Conservation (phyloP, 805 yeast species). For the Zygosaccharomyces bailii region DNA sequence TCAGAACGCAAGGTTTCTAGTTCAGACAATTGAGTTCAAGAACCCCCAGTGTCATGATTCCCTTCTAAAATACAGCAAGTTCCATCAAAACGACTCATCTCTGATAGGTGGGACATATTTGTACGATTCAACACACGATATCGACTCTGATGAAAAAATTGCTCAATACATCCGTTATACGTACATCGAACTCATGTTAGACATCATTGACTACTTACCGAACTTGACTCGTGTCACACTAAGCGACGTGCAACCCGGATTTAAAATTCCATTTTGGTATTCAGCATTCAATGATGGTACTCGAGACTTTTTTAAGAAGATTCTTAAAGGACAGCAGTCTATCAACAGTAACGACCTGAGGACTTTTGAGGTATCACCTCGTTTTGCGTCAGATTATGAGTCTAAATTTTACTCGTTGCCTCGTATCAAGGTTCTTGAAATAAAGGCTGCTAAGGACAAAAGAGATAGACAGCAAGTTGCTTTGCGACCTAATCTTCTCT, state of each 20-base stretch:
- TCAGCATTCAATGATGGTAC: constrained; percentile 36
- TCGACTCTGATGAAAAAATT: constrained; percentile 6
- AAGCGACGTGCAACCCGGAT: constrained; percentile 49
- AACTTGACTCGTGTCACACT: constrained; percentile 43
- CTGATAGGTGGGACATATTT: constrained; percentile 31
- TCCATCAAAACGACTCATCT: constrained; percentile 19
- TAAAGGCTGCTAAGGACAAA: constrained; percentile 20
- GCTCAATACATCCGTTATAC: constrained; percentile 27
- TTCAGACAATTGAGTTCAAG: constrained; percentile 28
- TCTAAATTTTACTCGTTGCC: constrained; percentile 28
- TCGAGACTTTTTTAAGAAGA: constrained; percentile 33
- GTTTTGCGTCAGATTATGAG: constrained; percentile 31
- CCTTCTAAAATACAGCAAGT: constrained; percentile 33
- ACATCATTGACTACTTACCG: constrained; percentile 45
- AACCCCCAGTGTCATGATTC: constrained; percentile 36
- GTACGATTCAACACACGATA: constrained; percentile 9
- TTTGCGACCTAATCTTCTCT: constrained; percentile 42
- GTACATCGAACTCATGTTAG: constrained; percentile 39
- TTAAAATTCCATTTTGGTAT: constrained; percentile 48
- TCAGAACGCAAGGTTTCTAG: constrained; percentile 29
- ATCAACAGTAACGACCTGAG: constrained; percentile 32
- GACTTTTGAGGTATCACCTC: constrained; percentile 28
- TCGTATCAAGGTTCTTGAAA: constrained; percentile 29
- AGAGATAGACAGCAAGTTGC: constrained; percentile 19
- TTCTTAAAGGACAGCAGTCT: constrained; percentile 34